Percentiles rank a stretch among this genome's conserved stretches.
Conservation (phyloP, 495 filamentous ascomycete genomes). For the Xylaria sp. region DNA sequence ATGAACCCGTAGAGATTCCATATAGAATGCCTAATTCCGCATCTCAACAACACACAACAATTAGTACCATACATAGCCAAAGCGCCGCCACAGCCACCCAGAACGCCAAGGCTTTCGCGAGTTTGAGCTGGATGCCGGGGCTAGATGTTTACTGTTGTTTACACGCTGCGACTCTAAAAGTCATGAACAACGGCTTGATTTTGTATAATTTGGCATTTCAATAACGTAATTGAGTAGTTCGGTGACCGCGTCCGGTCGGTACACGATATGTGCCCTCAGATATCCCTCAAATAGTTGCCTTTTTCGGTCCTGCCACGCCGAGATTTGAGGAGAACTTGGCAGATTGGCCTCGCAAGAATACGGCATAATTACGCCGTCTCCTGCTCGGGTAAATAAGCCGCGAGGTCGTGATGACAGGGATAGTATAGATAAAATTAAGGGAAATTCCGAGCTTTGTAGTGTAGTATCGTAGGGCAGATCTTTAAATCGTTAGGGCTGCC, state of each 20-base stretch:
- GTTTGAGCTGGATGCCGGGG: neutral
- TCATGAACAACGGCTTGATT: neutral
- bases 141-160: constrained; percentile 22
- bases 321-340: neutral
- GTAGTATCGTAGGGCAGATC: too few relatives aligned
- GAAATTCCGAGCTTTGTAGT: neutral
- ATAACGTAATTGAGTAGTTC: constrained; percentile 3
- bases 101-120: constrained; percentile 15
- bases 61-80: neutral
- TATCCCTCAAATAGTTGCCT: neutral
- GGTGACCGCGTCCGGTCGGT: neutral
- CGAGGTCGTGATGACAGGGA: neutral
- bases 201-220: constrained; percentile 7
- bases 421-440: neutral
- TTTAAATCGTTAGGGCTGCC: neutral
- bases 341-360: neutral
- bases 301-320: neutral
- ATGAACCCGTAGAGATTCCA: neutral
- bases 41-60: neutral
- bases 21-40: neutral
- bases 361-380: constrained; percentile 1
- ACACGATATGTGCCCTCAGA: neutral
- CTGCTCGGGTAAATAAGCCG: neutral
- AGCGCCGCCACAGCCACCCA: neutral
- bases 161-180: neutral